Evolutionary conservation across 2,329 filamentous ascomycete species (phyloP).

Genomic region (Alternaria consortialis): DNA sequence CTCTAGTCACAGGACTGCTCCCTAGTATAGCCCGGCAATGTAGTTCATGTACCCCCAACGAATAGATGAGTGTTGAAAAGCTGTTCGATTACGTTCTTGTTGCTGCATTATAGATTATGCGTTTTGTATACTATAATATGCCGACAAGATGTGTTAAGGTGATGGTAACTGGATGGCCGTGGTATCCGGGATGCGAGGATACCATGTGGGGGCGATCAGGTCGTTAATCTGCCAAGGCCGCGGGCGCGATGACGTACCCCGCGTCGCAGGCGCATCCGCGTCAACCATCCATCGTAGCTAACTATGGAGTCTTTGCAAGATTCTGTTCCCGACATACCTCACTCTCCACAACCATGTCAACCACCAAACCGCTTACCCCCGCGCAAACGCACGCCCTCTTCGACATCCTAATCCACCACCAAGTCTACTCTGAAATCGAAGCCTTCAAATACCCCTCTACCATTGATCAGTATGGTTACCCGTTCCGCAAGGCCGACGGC

Average conservation of each 20-base stretch:
- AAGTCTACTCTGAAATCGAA: conserved; percentile 72
- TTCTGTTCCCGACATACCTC: conserved; percentile 4
- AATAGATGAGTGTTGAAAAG: too few species aligned
- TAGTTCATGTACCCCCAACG: too few species aligned
- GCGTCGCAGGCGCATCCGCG: conserved; percentile 17
- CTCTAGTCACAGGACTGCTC: too few species aligned
- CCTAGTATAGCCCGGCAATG: too few species aligned
- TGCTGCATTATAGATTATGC: too few species aligned
- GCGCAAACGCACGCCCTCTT: conserved; percentile 61
- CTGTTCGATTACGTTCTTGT: too few species aligned
- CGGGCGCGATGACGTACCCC: conserved; percentile 23
- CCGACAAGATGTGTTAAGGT: too few species aligned
- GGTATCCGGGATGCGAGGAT: too few species aligned
- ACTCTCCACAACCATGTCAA: conserved; percentile 23
- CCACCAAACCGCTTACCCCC: conserved; percentile 49
- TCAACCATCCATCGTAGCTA: conserved; percentile 10
- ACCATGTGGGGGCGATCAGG: background rate
- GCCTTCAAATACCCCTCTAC: conserved; percentile 72
- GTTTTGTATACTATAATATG: too few species aligned
- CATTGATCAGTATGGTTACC: conserved; percentile 74
- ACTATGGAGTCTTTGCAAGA: conserved; percentile 6
- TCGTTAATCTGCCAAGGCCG: conserved; percentile 17
- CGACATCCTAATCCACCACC: conserved; percentile 64
- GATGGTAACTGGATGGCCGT: background rate
- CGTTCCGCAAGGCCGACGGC: conserved; percentile 63